A percentile compares a stretch with the other conserved stretches of the same genome.
Evolutionary conservation across 2,329 filamentous ascomycete genomes (phyloP).

Genomic region (Venturiaceae sp.): DNA sequence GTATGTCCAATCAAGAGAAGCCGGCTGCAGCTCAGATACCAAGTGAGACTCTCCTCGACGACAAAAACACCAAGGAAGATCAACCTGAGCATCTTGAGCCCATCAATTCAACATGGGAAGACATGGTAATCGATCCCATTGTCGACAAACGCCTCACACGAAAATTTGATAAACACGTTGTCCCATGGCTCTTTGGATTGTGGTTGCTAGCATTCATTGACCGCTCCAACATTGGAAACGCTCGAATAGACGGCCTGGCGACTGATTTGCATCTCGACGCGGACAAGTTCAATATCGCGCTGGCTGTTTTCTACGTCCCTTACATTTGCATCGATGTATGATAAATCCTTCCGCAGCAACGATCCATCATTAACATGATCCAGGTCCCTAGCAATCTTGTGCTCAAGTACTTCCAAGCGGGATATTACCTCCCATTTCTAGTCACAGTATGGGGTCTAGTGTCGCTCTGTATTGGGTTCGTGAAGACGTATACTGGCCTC

Average conservation of each 20-base stretch:
- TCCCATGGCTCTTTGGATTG: constrained; percentile 6
- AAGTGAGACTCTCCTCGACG: neutral
- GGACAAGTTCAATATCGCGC: constrained; percentile 31
- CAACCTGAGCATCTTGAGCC: neutral
- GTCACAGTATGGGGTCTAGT: constrained; percentile 20
- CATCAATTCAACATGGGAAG: neutral
- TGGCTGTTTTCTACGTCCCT: constrained; percentile 34
- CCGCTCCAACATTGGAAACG: constrained; percentile 37
- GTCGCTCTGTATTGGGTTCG: constrained; percentile 6
- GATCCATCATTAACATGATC: constrained; percentile 21
- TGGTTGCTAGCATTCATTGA: neutral
- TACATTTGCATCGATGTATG: constrained; percentile 31
- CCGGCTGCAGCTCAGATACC: neutral
- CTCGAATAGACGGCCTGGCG: constrained; percentile 27
- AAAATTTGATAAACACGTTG: constrained; percentile 15
- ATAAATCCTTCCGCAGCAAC: neutral
- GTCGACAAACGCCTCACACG: constrained; percentile 11
- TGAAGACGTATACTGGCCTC: constrained; percentile 6
- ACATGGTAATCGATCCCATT: neutral
- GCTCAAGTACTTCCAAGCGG: constrained; percentile 51
- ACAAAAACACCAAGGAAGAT: neutral
- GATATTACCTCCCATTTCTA: constrained; percentile 49
- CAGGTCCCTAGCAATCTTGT: constrained; percentile 57
- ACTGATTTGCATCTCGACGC: constrained; percentile 25
- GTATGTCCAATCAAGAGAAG: neutral